Base-by-base conservation (phyloP, 768 basidiomycete species). In the Rhodocollybia butyracea region DNA sequence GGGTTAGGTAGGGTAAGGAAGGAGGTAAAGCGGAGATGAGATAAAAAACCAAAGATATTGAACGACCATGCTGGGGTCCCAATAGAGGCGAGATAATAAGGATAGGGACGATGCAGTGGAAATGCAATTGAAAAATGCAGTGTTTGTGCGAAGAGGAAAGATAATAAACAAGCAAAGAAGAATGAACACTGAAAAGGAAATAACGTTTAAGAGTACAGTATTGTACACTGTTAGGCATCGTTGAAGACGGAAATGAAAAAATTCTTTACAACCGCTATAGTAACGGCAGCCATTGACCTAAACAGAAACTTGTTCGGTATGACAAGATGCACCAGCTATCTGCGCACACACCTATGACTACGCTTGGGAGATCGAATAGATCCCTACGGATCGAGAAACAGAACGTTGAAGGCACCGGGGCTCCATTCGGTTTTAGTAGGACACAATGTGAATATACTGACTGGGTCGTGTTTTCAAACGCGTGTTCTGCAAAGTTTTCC, bases 401-500 rank as follows among this genome's bases (percentile, higher is more conserved):
- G 72, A 96, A 96, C 21, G 96, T 91, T 46, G 94, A 88, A 41
- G 92, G 90, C 26, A 98, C 84, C 2, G 91, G 91, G 2, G 85
- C 82, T 15, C 92, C 91, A 26, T 81, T 81, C 5, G 91, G 89
- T 67, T 94, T 94, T 59, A 95, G 80, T 41, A 97, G 70, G 29
- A 94, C 90, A 58, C 93, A 94, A 63, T 94, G 90, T 56, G 91
- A 90, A 69, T 94, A 95, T 51, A 98, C 92, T 1, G 92, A 91
- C 72, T 94, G 94, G 34, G 94, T 92, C 50, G 94, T 93, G 71
- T 94, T 97, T 69, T 99, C 96, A 64, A 99, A 99, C 6, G 97
- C 96, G 70, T 98, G 94, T 47, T 88, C 85, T 26, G 93, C 92
- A 68, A 98, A 98, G 70, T 91, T 93, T 71, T 98, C 97, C 88